phyloP scores from a whole-genome alignment of 2,329 filamentous ascomycete genomes.

The Cryphonectria parasitica region DNA sequence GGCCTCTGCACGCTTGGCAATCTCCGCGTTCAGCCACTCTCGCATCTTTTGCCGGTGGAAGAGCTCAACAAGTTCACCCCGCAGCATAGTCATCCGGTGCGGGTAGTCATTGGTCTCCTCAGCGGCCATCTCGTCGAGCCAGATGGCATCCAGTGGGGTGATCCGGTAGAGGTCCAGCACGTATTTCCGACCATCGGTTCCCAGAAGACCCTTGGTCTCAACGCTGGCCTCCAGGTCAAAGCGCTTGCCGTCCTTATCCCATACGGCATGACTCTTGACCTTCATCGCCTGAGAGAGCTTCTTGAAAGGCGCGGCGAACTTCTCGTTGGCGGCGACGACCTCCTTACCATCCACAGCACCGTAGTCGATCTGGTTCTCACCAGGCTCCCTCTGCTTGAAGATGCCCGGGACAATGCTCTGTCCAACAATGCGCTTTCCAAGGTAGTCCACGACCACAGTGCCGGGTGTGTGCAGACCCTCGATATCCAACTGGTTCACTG shows the following conservation, averaged over 20 bases:
- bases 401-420: slow-evolving; percentile 99
- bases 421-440: slow-evolving; percentile 94
- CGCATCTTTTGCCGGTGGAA: slow-evolving; percentile 86
- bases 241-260: slow-evolving; percentile 92
- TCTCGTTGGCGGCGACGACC: slow-evolving; percentile 85
- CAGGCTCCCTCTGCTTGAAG: slow-evolving; percentile 96
- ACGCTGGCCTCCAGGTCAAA: slow-evolving; percentile 95
- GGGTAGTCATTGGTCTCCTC: slow-evolving; percentile 69
- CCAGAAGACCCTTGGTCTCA: slow-evolving; percentile 96
- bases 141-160: slow-evolving; percentile 86
- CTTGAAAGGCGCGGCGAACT: slow-evolving; percentile 81
- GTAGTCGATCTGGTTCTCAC: slow-evolving; percentile 98
- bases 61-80: slow-evolving; percentile 85
- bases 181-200: slow-evolving; percentile 95
- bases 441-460: slow-evolving; percentile 94
- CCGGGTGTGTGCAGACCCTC: slow-evolving; percentile 92
- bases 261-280: slow-evolving; percentile 93
- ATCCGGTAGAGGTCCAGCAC: slow-evolving; percentile 96
- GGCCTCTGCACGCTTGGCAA: slow-evolving; percentile 63
- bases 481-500: slow-evolving; percentile 97
- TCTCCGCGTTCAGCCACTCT: slow-evolving; percentile 81
- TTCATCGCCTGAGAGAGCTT: slow-evolving; percentile 89
- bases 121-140: slow-evolving; percentile 76
- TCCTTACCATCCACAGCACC: slow-evolving; percentile 98
- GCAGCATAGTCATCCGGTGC: slow-evolving; percentile 93